Base-by-base conservation (phyloP, 345 rosid genomes). In the Eutrema japonicum region DNA sequence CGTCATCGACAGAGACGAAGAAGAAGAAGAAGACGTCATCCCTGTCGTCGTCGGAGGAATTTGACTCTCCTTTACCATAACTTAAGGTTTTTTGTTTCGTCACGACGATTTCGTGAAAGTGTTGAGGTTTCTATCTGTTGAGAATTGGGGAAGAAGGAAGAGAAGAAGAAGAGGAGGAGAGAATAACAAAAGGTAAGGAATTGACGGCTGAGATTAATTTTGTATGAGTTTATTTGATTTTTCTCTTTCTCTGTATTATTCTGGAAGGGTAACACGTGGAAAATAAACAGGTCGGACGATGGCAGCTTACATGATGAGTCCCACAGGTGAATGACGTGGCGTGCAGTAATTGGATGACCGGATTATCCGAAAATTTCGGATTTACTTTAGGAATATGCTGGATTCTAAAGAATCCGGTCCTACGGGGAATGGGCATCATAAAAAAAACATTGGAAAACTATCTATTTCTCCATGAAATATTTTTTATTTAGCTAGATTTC, bases 31-130 rank as follows among this genome's bases (percentile, higher is more conserved):
- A 38, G 76, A 38, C 35, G 43, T 12, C 5, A 29, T 35, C 0
- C 48, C 68, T 2, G 33, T 51, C 63, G 12, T 2, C 52, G 13
- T 33, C 38, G 85, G 62, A 53, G 89, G 64, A 7, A 74, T 57
- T 55, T 61, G 80, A 42, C 49, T 40, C 35, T 72, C 85, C 71
- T 73, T 73, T 1, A 73, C 82, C 94, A 93, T 88, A 69, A 75
- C 38, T 8, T 11, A 18, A 74, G 69, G 67, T 78, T 79, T 72
- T 22, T 33, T 59, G 68, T 67, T 69, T 63, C 22, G 68, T 58
- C 73, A 58, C 77, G 32, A 61, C 56, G 73, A 29, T 66, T 56
- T 70, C 69, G 77, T 67, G 77, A 9, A 49, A 57, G 65, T 13
- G 67, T 32, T 52, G 10, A 62, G 43, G 55, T 57, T 57, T 56